Conservation (phyloP, 768 basidiomycete genomes). For the Auriscalpium orientale region DNA sequence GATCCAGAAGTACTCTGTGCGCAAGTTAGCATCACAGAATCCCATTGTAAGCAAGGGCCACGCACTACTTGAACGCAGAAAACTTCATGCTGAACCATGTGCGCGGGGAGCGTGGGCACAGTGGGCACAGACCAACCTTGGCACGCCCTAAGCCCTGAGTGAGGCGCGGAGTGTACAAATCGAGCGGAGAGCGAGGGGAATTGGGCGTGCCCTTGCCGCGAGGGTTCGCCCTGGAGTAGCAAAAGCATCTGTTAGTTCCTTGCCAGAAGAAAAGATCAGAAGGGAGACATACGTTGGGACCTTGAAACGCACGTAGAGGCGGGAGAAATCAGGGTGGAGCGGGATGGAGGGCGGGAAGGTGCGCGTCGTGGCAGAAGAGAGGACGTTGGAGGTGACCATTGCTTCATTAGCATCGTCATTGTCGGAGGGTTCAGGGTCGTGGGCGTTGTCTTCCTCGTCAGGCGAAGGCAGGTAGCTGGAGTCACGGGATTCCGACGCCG, state of each 20-base stretch:
- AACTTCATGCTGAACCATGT: constrained; percentile 76
- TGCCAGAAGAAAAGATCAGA: too few species aligned
- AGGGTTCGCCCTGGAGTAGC: too few species aligned
- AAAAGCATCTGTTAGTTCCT: too few species aligned
- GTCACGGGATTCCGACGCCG: too few species aligned
- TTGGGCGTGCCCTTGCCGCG: constrained; percentile 33
- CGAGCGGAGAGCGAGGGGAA: constrained; percentile 48
- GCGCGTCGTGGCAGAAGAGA: constrained; percentile 29
- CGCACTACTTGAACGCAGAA: constrained; percentile 75
- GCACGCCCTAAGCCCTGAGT: constrained; percentile 59
- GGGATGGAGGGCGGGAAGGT: constrained; percentile 44
- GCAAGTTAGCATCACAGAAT: neutral
- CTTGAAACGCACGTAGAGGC: constrained; percentile 68
- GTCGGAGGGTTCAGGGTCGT: too few species aligned
- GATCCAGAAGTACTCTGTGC: neutral
- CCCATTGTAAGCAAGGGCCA: constrained; percentile 4
- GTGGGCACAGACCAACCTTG: constrained; percentile 73
- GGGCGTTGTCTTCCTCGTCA: too few species aligned
- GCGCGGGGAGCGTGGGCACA: constrained; percentile 66
- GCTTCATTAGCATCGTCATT: too few species aligned
- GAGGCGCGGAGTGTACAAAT: constrained; percentile 75
- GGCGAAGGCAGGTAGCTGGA: too few species aligned
- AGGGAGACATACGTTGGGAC: constrained; percentile 16
- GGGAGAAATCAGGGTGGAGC: constrained; percentile 42
- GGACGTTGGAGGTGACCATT: neutral